Evolutionary conservation across 495 filamentous ascomycete genomes (phyloP).

Genomic region (Penicillium nucicola): DNA sequence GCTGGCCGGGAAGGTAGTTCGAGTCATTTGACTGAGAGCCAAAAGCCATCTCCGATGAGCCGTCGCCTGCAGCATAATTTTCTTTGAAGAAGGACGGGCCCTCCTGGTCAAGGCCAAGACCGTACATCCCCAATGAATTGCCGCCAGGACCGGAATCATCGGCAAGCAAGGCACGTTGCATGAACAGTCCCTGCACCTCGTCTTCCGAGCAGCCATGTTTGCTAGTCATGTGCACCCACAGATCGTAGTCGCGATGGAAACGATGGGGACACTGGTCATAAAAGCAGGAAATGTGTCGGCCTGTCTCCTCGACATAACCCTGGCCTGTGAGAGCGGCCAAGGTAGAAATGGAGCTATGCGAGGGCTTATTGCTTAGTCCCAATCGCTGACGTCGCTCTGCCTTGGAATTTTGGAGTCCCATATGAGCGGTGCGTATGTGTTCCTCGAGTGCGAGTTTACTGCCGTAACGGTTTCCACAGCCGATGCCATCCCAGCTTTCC

Average conservation of each 20-base stretch:
- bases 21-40: constrained; percentile 3
- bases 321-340: constrained; percentile 56
- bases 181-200: constrained; percentile 48
- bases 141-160: constrained; percentile 27
- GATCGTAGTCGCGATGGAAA: constrained; percentile 66
- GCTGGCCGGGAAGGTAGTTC: constrained; percentile 5
- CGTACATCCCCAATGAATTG: constrained; percentile 41
- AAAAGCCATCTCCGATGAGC: neutral
- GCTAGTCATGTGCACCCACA: constrained; percentile 60
- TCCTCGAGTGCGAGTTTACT: constrained; percentile 75
- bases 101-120: constrained; percentile 38
- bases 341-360: constrained; percentile 25
- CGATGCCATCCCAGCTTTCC: constrained; percentile 60
- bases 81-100: constrained; percentile 15
- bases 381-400: constrained; percentile 41
- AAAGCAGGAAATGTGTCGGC: constrained; percentile 55
- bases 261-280: constrained; percentile 50
- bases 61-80: constrained; percentile 7
- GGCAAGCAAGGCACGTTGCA: constrained; percentile 37
- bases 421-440: constrained; percentile 73
- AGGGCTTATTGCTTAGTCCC: constrained; percentile 24
- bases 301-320: constrained; percentile 51
- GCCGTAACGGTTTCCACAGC: constrained; percentile 66
- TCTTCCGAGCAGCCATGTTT: constrained; percentile 49
- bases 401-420: constrained; percentile 52